Percentiles rank a stretch among this genome's conserved stretches.
Conservation (phyloP, 1,139 yeast genomes). For the Groenewaldozyma auringiensis region DNA sequence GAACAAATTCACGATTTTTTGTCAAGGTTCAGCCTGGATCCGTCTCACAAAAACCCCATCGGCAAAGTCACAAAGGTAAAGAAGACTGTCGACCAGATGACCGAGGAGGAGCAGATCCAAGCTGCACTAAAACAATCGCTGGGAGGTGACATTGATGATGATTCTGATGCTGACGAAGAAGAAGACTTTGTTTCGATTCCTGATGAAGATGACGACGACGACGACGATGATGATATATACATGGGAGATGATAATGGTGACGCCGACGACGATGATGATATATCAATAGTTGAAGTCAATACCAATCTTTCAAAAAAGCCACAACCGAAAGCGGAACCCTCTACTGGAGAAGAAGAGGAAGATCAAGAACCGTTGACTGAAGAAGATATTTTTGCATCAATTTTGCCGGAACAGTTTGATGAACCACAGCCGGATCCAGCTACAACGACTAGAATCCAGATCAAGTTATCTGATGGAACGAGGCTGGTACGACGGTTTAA, state of each 20-base stretch:
- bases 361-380: too few species aligned
- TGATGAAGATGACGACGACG: conserved; percentile 5
- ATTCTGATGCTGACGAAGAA: conserved; percentile 12
- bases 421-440: conserved; percentile 56
- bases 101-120: conserved; percentile 82
- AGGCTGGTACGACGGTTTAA: conserved; percentile 70
- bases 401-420: conserved; percentile 42
- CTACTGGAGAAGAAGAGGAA: conserved; percentile 8
- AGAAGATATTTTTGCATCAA: conserved; percentile 37
- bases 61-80: conserved; percentile 25
- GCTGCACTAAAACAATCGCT: conserved; percentile 68
- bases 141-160: conserved; percentile 31
- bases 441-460: conserved; percentile 69
- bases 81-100: conserved; percentile 34
- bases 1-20: conserved; percentile 39
- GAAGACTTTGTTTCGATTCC: conserved; percentile 5
- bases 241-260: background rate
- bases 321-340: background rate
- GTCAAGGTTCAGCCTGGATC: conserved; percentile 55
- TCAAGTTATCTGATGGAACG: conserved; percentile 80
- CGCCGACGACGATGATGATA: conserved; percentile 8
- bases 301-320: background rate
- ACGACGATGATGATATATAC: background rate
- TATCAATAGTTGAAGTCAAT: background rate
- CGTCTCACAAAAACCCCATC: conserved; percentile 60